Evolutionary conservation across 2,329 filamentous ascomycete species (phyloP).

Genomic region (Lecanicillium sp.): DNA sequence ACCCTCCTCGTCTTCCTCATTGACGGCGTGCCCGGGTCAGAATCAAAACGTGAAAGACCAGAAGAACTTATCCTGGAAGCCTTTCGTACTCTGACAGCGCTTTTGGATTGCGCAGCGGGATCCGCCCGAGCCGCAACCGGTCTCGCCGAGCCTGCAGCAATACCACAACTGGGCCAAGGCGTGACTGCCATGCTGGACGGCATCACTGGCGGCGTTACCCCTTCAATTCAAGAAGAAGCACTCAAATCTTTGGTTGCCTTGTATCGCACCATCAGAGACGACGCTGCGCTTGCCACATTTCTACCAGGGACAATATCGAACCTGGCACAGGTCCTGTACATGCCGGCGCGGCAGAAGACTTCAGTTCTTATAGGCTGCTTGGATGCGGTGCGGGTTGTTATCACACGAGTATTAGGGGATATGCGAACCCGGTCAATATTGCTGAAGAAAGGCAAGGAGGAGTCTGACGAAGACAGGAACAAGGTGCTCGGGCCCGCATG

Average conservation of each 20-base stretch:
- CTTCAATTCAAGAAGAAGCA: conserved; percentile 66
- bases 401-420: conserved; percentile 53
- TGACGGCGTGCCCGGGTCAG: conserved; percentile 59
- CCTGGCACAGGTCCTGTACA: conserved; percentile 67
- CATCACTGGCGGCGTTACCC: conserved; percentile 56
- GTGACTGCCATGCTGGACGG: conserved; percentile 75
- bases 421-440: conserved; percentile 45
- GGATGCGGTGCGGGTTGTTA: conserved; percentile 47
- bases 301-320: conserved; percentile 82
- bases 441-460: conserved; percentile 26
- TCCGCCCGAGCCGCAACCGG: conserved; percentile 43
- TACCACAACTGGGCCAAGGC: conserved; percentile 76
- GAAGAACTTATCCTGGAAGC: conserved; percentile 72
- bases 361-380: conserved; percentile 59
- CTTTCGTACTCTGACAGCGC: conserved; percentile 60
- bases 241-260: conserved; percentile 58
- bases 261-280: conserved; percentile 59
- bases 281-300: conserved; percentile 74
- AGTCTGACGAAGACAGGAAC: conserved; percentile 19
- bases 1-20: conserved; percentile 78
- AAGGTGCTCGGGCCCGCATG: conserved; percentile 51
- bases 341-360: conserved; percentile 52
- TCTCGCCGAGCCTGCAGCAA: conserved; percentile 51
- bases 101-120: conserved; percentile 55
- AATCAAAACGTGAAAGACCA: conserved; percentile 39